Evolutionary conservation across 164 flowering plant species (phyloP).

Genomic region (Stephania yunnanensis): DNA sequence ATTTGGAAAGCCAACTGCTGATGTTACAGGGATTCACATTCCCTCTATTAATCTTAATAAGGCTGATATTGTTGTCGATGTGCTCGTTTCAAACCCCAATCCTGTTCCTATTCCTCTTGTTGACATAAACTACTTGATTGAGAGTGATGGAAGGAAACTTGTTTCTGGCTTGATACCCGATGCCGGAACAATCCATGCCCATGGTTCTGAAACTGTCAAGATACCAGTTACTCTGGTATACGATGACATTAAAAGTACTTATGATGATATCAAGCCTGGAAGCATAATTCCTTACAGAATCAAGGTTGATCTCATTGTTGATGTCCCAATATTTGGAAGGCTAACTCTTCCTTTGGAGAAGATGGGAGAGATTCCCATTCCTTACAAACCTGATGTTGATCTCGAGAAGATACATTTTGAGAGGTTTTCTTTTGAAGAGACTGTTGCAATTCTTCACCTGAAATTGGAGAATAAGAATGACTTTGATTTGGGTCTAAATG

Average conservation of each 20-base stretch:
- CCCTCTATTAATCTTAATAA: conserved; percentile 57
- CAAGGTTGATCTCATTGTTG: conserved; percentile 72
- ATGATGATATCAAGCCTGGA: conserved; percentile 69
- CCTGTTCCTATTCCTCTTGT: conserved; percentile 81
- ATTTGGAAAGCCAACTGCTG: conserved; percentile 86
- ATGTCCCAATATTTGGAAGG: conserved; percentile 82
- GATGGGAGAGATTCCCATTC: conserved; percentile 84
- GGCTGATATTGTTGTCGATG: conserved; percentile 67
- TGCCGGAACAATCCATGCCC: conserved; percentile 76
- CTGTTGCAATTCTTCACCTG: conserved; percentile 64
- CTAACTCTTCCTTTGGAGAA: conserved; percentile 77
- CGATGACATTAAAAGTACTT: conserved; percentile 80
- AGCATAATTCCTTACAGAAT: conserved; percentile 74
- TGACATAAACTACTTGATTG: conserved; percentile 73
- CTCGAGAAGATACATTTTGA: conserved; percentile 63
- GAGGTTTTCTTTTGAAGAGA: conserved; percentile 71
- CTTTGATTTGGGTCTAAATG: conserved; percentile 65
- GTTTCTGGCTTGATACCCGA: conserved; percentile 85
- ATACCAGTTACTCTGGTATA: conserved; percentile 62
- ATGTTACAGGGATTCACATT: conserved; percentile 63
- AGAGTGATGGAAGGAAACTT: conserved; percentile 85
- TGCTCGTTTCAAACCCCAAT: conserved; percentile 74
- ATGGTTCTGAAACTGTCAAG: conserved; percentile 77
- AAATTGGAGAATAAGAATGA: conserved; percentile 77
- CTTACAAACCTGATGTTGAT: conserved; percentile 76